Percentiles rank a stretch among this genome's conserved stretches.
Evolutionary conservation across 1,284 basidiomycete genomes (phyloP).

Genomic region (Tilletia caries): DNA sequence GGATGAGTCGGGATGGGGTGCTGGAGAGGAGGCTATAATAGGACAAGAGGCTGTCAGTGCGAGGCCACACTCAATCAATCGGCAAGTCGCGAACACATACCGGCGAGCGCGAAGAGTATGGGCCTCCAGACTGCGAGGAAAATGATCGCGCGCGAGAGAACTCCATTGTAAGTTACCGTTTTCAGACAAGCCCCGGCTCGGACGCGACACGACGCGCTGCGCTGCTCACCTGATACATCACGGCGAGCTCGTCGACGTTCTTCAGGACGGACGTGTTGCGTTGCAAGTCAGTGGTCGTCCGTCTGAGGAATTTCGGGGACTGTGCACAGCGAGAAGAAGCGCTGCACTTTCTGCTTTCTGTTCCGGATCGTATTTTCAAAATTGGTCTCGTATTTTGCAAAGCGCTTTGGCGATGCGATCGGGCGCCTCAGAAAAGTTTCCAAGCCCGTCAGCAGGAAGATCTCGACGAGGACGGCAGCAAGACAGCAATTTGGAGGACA

Average conservation of each 20-base stretch:
- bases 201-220: background rate
- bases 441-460: too few relatives aligned
- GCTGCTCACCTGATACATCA: slow-evolving; percentile 9
- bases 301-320: too few relatives aligned
- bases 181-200: background rate
- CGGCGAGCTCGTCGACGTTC: background rate
- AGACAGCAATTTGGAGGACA: too few relatives aligned
- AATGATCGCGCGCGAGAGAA: too few relatives aligned
- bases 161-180: too few relatives aligned
- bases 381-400: background rate
- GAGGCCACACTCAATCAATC: too few relatives aligned
- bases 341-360: too few relatives aligned
- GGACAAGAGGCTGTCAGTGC: background rate
- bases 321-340: background rate
- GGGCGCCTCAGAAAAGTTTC: too few relatives aligned
- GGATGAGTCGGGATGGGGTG: slow-evolving; percentile 52
- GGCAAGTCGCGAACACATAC: slow-evolving; percentile 25
- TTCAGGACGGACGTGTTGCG: background rate
- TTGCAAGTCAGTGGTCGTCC: too few relatives aligned
- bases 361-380: background rate
- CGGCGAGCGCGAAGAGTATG: slow-evolving; percentile 19
- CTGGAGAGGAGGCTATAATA: slow-evolving; percentile 41
- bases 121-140: background rate
- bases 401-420: background rate
- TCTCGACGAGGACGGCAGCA: too few relatives aligned